Evolutionary conservation across 225 moss, liverwort and hornwort species (phyloP), one percentile per base, ranked within the genome.

Genomic region (Asterella californica): DNA sequence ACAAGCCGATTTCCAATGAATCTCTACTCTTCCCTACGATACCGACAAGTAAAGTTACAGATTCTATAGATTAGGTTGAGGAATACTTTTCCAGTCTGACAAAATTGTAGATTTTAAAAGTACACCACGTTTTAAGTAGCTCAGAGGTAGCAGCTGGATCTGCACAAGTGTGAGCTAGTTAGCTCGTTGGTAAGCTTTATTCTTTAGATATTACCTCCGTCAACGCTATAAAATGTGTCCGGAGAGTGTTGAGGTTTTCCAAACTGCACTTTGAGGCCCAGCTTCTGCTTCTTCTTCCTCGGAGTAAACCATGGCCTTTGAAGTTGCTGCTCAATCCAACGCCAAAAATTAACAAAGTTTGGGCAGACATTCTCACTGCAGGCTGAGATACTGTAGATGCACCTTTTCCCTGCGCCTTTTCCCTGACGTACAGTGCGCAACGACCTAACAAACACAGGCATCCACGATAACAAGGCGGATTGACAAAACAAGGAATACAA

Each of bases 251-350:
- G 81, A 34, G 82, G 76, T 21, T 54, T 72, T 54, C 75, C 82
- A 38, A 76, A 79, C 25, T 74, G 80, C 59, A 86, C 59, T 65
- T 70, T 80, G 10, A 66, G 59, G 59, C 77, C 61, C 74, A 77
- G 57, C 68, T 74, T 78, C 57, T 80, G 72, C 10, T 76, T 73
- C 57, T 34, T 47, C 66, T 67, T 72, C 47, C 72, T 80, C 45
- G 59, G 60, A 77, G 24, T 42, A 15, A 34, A 36, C 66, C 80
- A 72, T 22, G 80, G 67, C 54, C 61, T 80, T 45, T 33, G 70
- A 3, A 78, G 57, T 57, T 78, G 78, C 66, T 72, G 49, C 67
- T 77, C 66, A 49, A 77, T 80, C 83, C 83, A 86, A 75, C 52
- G 68, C 78, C 80, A 78, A 66, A 78, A 33, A 17, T 78, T 78